Base-by-base conservation (phyloP, 176 grass and related monocot species). In the Oryza meyeriana region DNA sequence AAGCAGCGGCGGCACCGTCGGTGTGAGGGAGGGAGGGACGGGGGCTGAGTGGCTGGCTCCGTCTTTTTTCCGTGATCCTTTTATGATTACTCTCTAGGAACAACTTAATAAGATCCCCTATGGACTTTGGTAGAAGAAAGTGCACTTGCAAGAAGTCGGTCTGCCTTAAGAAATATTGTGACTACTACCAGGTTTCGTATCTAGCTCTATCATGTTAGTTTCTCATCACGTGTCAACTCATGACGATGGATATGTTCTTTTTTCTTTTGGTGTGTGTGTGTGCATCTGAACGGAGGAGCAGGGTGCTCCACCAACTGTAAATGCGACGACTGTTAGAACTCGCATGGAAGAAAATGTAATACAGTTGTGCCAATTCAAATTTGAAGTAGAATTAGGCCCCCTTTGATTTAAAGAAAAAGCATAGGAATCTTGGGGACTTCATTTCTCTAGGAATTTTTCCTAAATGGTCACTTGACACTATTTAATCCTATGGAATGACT, bases 151-250 rank as follows among this genome's bases (percentile, higher is more conserved):
- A 90, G 64, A 90, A 90, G 80, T 86, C 88, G 27, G 41, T 61
- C 64, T 90, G 88, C 85, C 88, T 90, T 52, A 90, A 90, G 80
- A 90, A 90, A 78, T 90, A 90, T 12, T 90, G 88, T 83, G 88
- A 90, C 48, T 90, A 84, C 69, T 90, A 55, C 64, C 88, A 90
- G 88, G 88, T 90, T 63, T 16, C 27, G 18, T 75, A 81, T 87
- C 48, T 59, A 66, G 42, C 35, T 72, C 48, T 81, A 39, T 72
- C 7, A 27, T 67, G 11, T 85, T 48, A 41, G 36, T 40, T 64
- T 77, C 76, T 65, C 12, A 3, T 33, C 28, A 57, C 71, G 14
- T 61, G 25, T 38, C 29, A 70, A 30, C 33, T 79, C 33, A n/a
- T 87, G 48, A 87, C 29, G 10, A 7, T 59, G 66, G 16, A 79